phyloP scores from a whole-genome alignment of 352 stramenopile species.

The Elongisporangium senticosum region DNA sequence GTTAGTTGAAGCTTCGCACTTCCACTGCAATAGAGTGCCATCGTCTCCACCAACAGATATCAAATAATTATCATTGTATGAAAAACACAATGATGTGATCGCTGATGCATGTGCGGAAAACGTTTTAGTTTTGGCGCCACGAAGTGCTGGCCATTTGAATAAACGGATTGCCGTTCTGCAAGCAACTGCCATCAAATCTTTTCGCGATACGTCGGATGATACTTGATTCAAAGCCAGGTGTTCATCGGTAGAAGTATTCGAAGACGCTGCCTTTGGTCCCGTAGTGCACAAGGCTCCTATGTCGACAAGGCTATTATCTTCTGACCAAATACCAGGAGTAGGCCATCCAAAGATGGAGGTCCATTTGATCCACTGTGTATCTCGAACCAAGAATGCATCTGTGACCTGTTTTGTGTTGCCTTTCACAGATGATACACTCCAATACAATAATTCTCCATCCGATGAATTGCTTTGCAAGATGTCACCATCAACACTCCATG shows the following conservation, averaged over 20 bases:
- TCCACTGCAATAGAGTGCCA: conserved; percentile 56
- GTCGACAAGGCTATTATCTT: conserved; percentile 42
- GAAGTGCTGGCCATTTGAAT: conserved; percentile 42
- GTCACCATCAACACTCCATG: conserved; percentile 78
- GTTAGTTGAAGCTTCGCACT: conserved; percentile 2
- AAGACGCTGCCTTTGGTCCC: conserved; percentile 9
- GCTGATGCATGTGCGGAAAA: conserved; percentile 41
- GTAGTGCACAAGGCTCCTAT: conserved; percentile 44
- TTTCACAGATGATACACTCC: conserved; percentile 26
- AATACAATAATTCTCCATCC: conserved; percentile 61
- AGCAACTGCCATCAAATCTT: conserved; percentile 45
- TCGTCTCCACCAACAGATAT: conserved; percentile 57
- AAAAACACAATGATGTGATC: conserved; percentile 46
- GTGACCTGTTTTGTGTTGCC: conserved; percentile 54
- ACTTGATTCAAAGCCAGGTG: conserved; percentile 1
- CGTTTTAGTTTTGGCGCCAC: conserved; percentile 29
- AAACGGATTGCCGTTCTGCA: conserved; percentile 42
- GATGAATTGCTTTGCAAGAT: conserved; percentile 79
- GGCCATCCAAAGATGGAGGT: conserved; percentile 68
- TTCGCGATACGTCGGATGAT: conserved; percentile 5
- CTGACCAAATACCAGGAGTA: conserved; percentile 52
- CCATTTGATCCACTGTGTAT: conserved; percentile 58
- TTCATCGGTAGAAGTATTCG: not conserved
- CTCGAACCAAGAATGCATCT: conserved; percentile 48
- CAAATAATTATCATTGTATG: conserved; percentile 38